phyloP scores from a whole-genome alignment of 768 basidiomycete species.

The Agaricus sinodeliciosus region DNA sequence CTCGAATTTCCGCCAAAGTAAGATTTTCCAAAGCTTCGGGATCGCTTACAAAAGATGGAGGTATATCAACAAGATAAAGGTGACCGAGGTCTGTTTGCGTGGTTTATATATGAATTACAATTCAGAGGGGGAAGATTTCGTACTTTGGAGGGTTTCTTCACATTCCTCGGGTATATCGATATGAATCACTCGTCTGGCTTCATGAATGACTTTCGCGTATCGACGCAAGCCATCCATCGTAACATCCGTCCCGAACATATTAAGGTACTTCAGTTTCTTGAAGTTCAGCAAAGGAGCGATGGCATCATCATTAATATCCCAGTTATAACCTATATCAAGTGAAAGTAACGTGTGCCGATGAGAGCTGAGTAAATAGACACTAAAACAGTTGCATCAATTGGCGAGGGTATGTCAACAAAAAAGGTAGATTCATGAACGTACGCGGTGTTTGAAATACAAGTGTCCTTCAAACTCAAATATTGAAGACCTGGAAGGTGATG shows the following conservation, averaged over 20 bases:
- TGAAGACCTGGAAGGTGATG: constrained; percentile 1
- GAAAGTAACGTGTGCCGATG: constrained; percentile 46
- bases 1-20: constrained; percentile 40
- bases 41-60: constrained; percentile 43
- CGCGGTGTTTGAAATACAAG: constrained; percentile 59
- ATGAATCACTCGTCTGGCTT: constrained; percentile 34
- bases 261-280: constrained; percentile 39
- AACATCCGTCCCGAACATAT: constrained; percentile 47
- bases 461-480: constrained; percentile 21
- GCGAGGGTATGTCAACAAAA: not conserved
- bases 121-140: constrained; percentile 11
- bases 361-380: constrained; percentile 50
- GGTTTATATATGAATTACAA: not conserved
- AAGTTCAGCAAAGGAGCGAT: constrained; percentile 48
- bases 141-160: constrained; percentile 49
- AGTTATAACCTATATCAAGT: constrained; percentile 48
- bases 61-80: constrained; percentile 40
- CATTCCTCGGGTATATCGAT: constrained; percentile 50
- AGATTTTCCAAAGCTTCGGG: constrained; percentile 34
- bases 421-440: constrained; percentile 20
- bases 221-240: constrained; percentile 50
- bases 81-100: constrained; percentile 32
- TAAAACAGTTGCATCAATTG: constrained; percentile 16
- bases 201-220: constrained; percentile 25
- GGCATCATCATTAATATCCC: constrained; percentile 47